A percentile compares a stretch with the other conserved stretches of the same genome.
Evolutionary conservation across 495 filamentous ascomycete genomes (phyloP).

Genomic region (Aspergillus coremiiformis): DNA sequence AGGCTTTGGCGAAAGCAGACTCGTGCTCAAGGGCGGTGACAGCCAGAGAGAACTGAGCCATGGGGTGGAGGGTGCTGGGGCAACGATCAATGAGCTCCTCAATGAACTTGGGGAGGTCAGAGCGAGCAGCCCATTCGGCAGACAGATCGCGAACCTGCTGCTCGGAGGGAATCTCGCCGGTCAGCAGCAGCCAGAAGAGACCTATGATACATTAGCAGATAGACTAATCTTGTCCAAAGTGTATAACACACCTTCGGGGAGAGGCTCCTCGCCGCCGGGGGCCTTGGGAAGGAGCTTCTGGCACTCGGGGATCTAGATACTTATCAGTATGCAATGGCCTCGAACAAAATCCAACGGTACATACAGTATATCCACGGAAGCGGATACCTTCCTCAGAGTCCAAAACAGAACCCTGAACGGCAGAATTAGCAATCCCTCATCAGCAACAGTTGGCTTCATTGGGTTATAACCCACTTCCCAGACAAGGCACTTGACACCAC

Average conservation of each 20-base stretch:
- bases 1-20: constrained; percentile 94
- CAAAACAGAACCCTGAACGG: constrained; percentile 75
- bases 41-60: constrained; percentile 98
- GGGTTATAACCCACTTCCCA: constrained; percentile 62
- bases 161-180: constrained; percentile 91
- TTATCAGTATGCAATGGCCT: constrained; percentile 13
- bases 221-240: neutral
- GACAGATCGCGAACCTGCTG: constrained; percentile 97
- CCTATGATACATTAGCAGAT: constrained; percentile 21
- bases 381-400: constrained; percentile 98
- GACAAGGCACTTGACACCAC: constrained; percentile 95
- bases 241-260: constrained; percentile 61
- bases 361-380: constrained; percentile 88
- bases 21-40: constrained; percentile 97
- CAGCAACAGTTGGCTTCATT: neutral
- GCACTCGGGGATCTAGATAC: constrained; percentile 83
- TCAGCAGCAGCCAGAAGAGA: constrained; percentile 99
- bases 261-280: constrained; percentile 87
- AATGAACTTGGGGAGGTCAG: constrained; percentile 91
- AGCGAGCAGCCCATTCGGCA: constrained; percentile 96
- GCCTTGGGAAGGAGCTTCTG: constrained; percentile 95
- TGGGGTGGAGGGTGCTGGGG: constrained; percentile 96
- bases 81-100: constrained; percentile 99
- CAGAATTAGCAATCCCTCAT: constrained; percentile 4
- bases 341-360: constrained; percentile 13